These are phyloP conservation scores for Chalciporus pseudorubinellus DNA, from an alignment of 768 basidiomycete species.

Conservation along the genomic window DNA sequence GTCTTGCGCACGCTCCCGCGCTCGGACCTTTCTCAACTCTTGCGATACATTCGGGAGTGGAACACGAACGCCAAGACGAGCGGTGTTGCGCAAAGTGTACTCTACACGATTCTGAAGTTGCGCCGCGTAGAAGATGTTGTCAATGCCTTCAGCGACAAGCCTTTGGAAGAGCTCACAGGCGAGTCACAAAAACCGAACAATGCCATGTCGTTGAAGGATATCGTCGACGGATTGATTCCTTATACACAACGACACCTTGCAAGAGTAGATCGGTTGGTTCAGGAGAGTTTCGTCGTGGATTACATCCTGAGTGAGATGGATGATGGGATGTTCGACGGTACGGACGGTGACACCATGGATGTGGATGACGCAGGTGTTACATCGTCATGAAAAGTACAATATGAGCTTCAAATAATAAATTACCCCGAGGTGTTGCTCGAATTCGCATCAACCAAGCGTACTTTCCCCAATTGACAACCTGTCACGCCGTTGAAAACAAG, in stretches of 20 bases:
- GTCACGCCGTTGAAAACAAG: conserved; percentile 71
- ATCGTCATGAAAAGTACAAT: conserved; percentile 17
- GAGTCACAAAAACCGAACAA: conserved; percentile 32
- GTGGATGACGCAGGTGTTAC: conserved; percentile 23
- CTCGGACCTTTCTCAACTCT: conserved; percentile 74
- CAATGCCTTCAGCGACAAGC: conserved; percentile 49
- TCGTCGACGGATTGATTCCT: conserved; percentile 84
- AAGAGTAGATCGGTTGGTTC: conserved; percentile 80
- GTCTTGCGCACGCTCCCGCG: conserved; percentile 72
- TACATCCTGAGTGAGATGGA: conserved; percentile 88
- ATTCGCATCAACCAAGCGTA: conserved; percentile 3
- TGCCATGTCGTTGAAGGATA: conserved; percentile 52
- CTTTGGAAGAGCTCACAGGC: conserved; percentile 15
- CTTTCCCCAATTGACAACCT: conserved; percentile 59
- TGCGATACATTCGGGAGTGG: conserved; percentile 87
- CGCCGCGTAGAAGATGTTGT: conserved; percentile 73
- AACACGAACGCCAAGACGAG: conserved; percentile 92
- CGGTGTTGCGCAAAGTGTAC: conserved; percentile 76
- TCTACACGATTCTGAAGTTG: conserved; percentile 79
- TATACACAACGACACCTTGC: conserved; percentile 93
- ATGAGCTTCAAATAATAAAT: conserved; percentile 1
- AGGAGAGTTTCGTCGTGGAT: conserved; percentile 96
- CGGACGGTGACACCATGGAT: conserved; percentile 45
- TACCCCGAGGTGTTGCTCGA: not conserved
- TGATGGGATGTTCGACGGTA: conserved; percentile 61